Conservation (phyloP, 108 stramenopile genomes). For the Chaetoceros tenuissimus region DNA sequence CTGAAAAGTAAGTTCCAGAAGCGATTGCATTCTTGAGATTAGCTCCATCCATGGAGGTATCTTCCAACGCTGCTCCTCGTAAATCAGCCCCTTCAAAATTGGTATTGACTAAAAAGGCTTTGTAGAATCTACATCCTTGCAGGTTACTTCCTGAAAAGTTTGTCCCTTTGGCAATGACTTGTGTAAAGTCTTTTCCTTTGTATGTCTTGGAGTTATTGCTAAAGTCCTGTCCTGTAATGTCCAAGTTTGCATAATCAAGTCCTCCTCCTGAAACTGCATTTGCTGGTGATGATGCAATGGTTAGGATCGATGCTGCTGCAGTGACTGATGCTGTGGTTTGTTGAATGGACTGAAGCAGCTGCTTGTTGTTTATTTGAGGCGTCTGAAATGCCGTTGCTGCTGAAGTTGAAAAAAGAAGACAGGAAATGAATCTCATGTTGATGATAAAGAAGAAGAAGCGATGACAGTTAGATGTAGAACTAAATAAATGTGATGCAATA, state of each 20-base stretch:
- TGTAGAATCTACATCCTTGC: slow-evolving; percentile 80
- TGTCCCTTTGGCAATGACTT: slow-evolving; percentile 75
- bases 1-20: slow-evolving; percentile 65
- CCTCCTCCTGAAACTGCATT: slow-evolving; percentile 44
- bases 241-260: slow-evolving; percentile 66
- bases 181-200: slow-evolving; percentile 85
- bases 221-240: slow-evolving; percentile 74
- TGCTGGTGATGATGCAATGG: not conserved
- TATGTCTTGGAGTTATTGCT: slow-evolving; percentile 41
- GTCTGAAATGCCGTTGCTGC: not conserved
- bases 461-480: too few species aligned
- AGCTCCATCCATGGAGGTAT: slow-evolving; percentile 74
- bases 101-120: slow-evolving; percentile 73
- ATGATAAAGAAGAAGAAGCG: not conserved
- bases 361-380: not conserved
- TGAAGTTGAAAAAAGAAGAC: not conserved
- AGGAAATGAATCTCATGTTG: not conserved
- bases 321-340: not conserved
- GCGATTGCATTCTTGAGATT: slow-evolving; percentile 52
- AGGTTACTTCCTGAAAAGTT: slow-evolving; percentile 65
- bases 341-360: not conserved
- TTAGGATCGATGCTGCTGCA: not conserved
- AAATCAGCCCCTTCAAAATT: slow-evolving; percentile 69
- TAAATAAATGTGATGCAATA: too few species aligned
- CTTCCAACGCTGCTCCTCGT: slow-evolving; percentile 70